Base-by-base conservation (phyloP, 805 yeast genomes). In the Jamesozyma piceae region DNA sequence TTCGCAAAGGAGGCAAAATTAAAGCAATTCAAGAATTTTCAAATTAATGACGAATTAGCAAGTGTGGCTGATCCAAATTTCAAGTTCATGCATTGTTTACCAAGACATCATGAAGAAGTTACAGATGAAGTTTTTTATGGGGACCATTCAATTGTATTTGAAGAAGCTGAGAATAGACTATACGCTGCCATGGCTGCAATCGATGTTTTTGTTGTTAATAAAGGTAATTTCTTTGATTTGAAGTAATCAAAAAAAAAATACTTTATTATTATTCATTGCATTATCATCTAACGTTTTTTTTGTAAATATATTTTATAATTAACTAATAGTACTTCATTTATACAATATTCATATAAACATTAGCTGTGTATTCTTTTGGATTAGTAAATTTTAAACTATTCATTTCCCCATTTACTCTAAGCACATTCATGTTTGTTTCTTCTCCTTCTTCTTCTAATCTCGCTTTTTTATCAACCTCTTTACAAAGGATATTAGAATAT, bases 41-140 rank as follows among this genome's bases (percentile, higher is more conserved):
- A 87, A 67, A 81, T 92, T 45, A 79, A 87, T 31, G 62, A 69
- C 15, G 79, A 78, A 27, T 68, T 89, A 68, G 75, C 83, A 21
- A 43, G 55, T 11, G 57, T 67, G 13, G 84, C 85, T 5, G 75
- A 74, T 35, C 82, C 83, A 35, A 72, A 72, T 43, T 90, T 90
- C 84, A 86, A 78, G 62, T 92, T 92, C 66, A 89, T 92, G 97
- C 98, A 92, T 63, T 92, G 98, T 65, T 72, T 92, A 52, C 98
- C 98, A 50, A 81, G 98, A 66, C 95, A 92, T 54, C 74, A 77
- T 22, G 96, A 89, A 63, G 98, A 92, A 65, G 98, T 92, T 30
- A 74, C 78, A 31, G 98, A 92, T 62, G 95, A 83, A 36, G 92
- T 92, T 2, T 92, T 92, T 60, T 90, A 90, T 67, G 69, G 88